Evolutionary conservation across 1,139 yeast genomes (phyloP).

Genomic region (Kodamaea alishanica): DNA sequence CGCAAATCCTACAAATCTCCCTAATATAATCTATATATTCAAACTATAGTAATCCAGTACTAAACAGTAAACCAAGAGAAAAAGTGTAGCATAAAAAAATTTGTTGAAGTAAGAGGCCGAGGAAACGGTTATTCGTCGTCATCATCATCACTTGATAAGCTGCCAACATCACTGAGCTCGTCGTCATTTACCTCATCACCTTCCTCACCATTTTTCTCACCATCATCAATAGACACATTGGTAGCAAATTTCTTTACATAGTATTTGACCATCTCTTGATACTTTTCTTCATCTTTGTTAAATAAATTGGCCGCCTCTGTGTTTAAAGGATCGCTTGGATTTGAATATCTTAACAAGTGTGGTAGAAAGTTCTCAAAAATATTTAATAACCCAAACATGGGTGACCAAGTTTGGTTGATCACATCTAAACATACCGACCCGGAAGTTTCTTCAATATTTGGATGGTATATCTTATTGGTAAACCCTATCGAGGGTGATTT

Average conservation of each 20-base stretch:
- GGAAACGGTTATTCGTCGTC: constrained; percentile 20
- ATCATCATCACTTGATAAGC: constrained; percentile 48
- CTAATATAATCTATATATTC: neutral
- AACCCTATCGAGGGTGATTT: constrained; percentile 96
- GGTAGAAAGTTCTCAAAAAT: constrained; percentile 93
- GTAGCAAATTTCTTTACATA: constrained; percentile 75
- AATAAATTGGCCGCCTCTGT: constrained; percentile 86
- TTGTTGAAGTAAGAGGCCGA: neutral
- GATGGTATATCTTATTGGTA: constrained; percentile 87
- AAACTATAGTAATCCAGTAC: neutral
- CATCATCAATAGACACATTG: constrained; percentile 33
- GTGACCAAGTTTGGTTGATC: constrained; percentile 97
- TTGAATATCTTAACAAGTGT: constrained; percentile 86
- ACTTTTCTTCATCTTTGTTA: constrained; percentile 64
- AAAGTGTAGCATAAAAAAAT: neutral
- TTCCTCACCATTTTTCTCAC: constrained; percentile 29
- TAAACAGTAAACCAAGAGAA: neutral
- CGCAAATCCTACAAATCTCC: neutral
- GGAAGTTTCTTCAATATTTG: constrained; percentile 84
- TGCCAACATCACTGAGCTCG: constrained; percentile 48
- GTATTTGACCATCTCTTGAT: constrained; percentile 65
- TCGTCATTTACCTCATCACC: constrained; percentile 44
- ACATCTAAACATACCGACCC: constrained; percentile 97
- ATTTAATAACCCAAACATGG: constrained; percentile 89
- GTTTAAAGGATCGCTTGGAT: constrained; percentile 90